Evolutionary conservation across 306 rosid species (phyloP).

Genomic region (Malus sieversii): DNA sequence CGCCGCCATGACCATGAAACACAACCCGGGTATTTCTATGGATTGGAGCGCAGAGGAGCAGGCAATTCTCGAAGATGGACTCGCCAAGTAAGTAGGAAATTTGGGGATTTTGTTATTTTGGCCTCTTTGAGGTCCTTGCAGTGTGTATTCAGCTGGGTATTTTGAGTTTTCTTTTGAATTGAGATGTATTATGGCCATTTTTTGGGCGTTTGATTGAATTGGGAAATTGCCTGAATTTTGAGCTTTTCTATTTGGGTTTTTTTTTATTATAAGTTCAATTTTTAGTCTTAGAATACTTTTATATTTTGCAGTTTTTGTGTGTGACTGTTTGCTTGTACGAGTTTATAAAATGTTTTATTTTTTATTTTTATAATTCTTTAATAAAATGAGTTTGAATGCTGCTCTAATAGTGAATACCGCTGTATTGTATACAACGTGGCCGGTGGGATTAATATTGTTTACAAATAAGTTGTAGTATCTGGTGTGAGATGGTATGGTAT

Average conservation of each 20-base stretch:
- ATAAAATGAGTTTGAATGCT: not conserved
- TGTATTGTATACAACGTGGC: not conserved
- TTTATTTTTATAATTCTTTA: not conserved
- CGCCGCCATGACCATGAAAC: slow-evolving; percentile 60
- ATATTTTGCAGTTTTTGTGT: not conserved
- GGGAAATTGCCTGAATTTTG: not conserved
- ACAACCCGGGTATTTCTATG: slow-evolving; percentile 82
- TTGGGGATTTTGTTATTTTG: not conserved
- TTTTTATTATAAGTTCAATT: not conserved
- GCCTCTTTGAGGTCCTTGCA: not conserved
- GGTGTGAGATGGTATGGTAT: not conserved
- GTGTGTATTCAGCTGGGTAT: not conserved
- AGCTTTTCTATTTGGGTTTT: not conserved
- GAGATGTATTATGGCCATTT: not conserved
- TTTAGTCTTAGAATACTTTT: not conserved
- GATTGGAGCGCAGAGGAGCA: slow-evolving; percentile 91
- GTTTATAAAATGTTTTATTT: not conserved
- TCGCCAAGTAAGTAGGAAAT: slow-evolving; percentile 50
- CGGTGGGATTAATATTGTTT: not conserved
- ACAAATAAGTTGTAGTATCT: not conserved
- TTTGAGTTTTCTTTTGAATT: not conserved
- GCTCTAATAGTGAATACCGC: not conserved
- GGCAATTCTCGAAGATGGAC: slow-evolving; percentile 71
- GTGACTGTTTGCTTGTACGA: not conserved
- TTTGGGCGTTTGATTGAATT: not conserved